These are phyloP conservation scores for Globisporangium orthogonon DNA, from an alignment of 352 stramenopile species.

Conservation along the genomic window DNA sequence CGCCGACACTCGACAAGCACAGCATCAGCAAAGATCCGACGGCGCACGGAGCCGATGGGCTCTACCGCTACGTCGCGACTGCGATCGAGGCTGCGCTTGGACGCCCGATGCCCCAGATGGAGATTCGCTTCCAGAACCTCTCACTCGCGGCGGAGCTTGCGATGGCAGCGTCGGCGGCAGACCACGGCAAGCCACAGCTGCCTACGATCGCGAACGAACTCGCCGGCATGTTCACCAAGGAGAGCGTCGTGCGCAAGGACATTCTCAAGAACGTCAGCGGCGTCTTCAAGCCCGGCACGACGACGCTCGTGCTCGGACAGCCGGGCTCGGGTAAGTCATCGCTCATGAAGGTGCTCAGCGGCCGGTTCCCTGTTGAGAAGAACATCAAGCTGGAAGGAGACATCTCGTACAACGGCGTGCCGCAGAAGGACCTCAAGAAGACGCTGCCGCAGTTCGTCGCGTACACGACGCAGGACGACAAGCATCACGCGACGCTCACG, in stretches of 20 bases:
- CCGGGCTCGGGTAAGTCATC: conserved; percentile 16
- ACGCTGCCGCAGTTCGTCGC: conserved; percentile 17
- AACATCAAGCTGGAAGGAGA: conserved; percentile 17
- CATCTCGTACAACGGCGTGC: conserved; percentile 25
- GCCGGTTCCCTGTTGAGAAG: conserved; percentile 20
- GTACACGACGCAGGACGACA: conserved; percentile 48
- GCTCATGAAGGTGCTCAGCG: conserved; percentile 29
- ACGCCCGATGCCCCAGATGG: conserved; percentile 14
- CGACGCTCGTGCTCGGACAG: conserved; percentile 26
- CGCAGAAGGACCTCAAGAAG: background rate
- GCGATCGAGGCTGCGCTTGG: conserved; percentile 3
- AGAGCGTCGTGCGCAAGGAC: conserved; percentile 7
- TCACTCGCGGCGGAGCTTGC: conserved; percentile 9
- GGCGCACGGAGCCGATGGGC: no score
- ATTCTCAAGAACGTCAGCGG: conserved; percentile 1
- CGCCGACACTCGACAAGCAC: no score
- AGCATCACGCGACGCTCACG: conserved; percentile 75
- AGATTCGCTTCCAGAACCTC: conserved; percentile 20
- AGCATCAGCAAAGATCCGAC: no score
- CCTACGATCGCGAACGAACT: conserved; percentile 13
- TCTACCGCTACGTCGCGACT: background rate
- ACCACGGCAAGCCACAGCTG: conserved; percentile 6
- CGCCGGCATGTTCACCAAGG: conserved; percentile 6
- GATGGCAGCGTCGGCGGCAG: background rate
- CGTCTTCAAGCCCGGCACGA: conserved; percentile 24